phyloP scores from a whole-genome alignment of 768 basidiomycete species.

The Infundibulicybe gibba region DNA sequence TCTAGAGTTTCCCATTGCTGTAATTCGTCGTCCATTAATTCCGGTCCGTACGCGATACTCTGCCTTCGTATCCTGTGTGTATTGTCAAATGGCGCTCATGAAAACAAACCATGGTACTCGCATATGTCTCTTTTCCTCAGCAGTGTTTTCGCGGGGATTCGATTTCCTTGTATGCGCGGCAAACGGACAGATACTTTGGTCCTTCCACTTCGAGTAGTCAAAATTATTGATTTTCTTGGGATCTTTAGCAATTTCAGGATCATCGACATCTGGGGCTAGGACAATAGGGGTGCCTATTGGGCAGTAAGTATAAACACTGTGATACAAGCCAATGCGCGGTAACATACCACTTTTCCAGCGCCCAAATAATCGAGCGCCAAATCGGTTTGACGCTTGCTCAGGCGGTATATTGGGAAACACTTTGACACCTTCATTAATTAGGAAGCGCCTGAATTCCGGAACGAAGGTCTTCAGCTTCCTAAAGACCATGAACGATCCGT shows the following conservation, averaged over 20 bases:
- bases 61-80: slow-evolving; percentile 6
- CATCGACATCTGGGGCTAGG: slow-evolving; percentile 10
- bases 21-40: slow-evolving; percentile 6
- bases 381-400: slow-evolving; percentile 5
- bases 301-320: not conserved
- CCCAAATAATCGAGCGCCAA: slow-evolving; percentile 17
- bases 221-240: slow-evolving; percentile 14
- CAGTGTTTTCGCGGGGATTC: slow-evolving; percentile 11
- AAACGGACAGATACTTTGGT: slow-evolving; percentile 11
- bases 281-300: slow-evolving; percentile 11
- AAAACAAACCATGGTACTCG: not conserved
- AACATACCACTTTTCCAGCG: slow-evolving; percentile 10
- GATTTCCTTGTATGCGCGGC: slow-evolving; percentile 15
- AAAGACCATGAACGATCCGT: slow-evolving; percentile 11
- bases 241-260: slow-evolving; percentile 6
- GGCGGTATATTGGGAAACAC: slow-evolving; percentile 5
- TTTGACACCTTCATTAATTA: slow-evolving; percentile 3
- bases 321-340: too few species aligned
- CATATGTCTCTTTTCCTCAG: too few species aligned
- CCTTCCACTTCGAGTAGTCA: slow-evolving; percentile 14
- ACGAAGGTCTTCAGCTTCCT: slow-evolving; percentile 10
- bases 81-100: not conserved
- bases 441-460: slow-evolving; percentile 11
- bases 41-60: slow-evolving; percentile 7
- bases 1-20: slow-evolving; percentile 2